Evolutionary conservation across 129 eudicot genomes (phyloP), one percentile per base, ranked within the genome.

Genomic region (Chrysanthemum lavandulifolium): DNA sequence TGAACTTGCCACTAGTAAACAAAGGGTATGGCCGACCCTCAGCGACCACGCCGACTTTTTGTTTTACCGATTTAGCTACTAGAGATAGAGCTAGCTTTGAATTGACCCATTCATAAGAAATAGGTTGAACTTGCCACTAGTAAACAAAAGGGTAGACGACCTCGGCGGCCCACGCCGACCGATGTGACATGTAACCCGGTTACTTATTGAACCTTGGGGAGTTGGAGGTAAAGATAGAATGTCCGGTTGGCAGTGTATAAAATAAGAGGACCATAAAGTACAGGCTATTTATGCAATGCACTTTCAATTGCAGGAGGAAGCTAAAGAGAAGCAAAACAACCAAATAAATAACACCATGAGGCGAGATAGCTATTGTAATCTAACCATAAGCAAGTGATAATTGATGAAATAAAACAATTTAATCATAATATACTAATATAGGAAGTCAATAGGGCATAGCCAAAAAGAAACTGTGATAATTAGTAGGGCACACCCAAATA

Each of bases 221-320:
- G 3, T 94, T 76, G 98, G 91, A 75, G 90, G 96, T 58, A 93
- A 82, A 49, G 98, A 69, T 74, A 80, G 81, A 73, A 90, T 83
- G 79, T 86, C 75, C 13, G 91, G 84, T 78, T 88, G 97, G 81
- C 81, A 9, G 97, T 96, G n/a, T n/a, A n/a, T n/a, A n/a, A n/a
- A n/a, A n/a, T n/a, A n/a, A n/a, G n/a, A n/a, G 97, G 96, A 68
- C 77, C 93, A 76, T 76, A 90, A 62, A 94, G 89, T 54, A 81
- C 87, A 2, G 96, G 82, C 2, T 75, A 89, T 80, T 84, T 90
- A 76, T 83, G 84, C 73, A 94, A 40, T 12, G 98, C 97, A 67
- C 82, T 82, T 84, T 90, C 97, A n/a, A 94, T 96, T 19, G 89
- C 82, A 58, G 92, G 83, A 62, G 98, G 97, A 59, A 93, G 84